Evolutionary conservation across 2,329 filamentous ascomycete species (phyloP).

Genomic region (Alternaria metachromatica): DNA sequence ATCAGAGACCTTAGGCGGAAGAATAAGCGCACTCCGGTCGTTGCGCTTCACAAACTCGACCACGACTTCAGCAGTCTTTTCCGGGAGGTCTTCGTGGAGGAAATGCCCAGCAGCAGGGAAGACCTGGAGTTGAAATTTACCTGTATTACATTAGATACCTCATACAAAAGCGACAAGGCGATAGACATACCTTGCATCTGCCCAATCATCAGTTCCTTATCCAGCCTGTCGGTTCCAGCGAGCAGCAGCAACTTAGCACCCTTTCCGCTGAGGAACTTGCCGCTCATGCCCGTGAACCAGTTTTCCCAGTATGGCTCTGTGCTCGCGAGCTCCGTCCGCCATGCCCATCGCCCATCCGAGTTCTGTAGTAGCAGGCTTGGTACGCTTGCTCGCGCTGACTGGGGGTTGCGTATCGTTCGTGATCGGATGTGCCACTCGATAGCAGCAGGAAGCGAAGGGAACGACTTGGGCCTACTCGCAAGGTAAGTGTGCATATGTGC

Average conservation of each 20-base stretch:
- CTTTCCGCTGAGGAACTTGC: conserved; percentile 81
- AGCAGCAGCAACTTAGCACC: conserved; percentile 86
- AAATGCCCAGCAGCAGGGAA: conserved; percentile 96
- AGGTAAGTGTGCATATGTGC: conserved; percentile 94
- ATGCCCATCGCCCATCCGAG: conserved; percentile 66
- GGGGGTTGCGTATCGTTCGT: conserved; percentile 81
- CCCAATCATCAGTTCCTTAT: conserved; percentile 91
- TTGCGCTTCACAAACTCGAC: conserved; percentile 93
- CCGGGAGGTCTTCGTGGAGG: conserved; percentile 91
- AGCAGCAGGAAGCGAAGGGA: conserved; percentile 76
- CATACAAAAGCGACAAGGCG: not conserved
- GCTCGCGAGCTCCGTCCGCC: conserved; percentile 82
- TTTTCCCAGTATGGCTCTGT: conserved; percentile 93
- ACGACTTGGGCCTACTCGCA: conserved; percentile 77
- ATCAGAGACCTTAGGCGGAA: conserved; percentile 84
- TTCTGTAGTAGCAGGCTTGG: conserved; percentile 72
- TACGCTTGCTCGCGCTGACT: conserved; percentile 86
- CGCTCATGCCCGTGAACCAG: conserved; percentile 89
- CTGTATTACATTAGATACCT: conserved; percentile 51
- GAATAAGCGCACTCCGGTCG: conserved; percentile 80
- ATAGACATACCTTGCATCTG: conserved; percentile 86
- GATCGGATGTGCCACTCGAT: conserved; percentile 95
- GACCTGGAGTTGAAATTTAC: conserved; percentile 94
- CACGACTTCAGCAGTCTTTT: conserved; percentile 83
- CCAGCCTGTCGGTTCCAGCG: conserved; percentile 86